Evolutionary conservation across 1,139 yeast genomes (phyloP), one percentile per base, ranked within the genome.

Genomic region (Blastobotrys ciferrii): DNA sequence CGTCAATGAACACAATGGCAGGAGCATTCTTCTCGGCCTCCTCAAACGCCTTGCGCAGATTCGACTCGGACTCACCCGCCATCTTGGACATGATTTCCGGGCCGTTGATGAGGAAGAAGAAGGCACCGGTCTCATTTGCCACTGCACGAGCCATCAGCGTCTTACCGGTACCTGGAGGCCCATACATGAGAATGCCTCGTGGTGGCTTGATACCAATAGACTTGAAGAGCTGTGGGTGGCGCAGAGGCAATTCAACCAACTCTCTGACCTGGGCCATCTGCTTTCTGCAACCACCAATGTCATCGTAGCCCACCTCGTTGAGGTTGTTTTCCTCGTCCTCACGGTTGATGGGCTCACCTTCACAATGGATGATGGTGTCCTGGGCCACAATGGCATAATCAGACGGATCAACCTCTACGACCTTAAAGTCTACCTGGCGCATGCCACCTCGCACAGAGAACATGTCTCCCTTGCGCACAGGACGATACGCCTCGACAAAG

Each of bases 21-120:
- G 98, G 98, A 14, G 98, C 92, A 69, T 94, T 89, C 76, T 92
- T 92, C 74, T 92, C 98, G 46, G 99, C 98, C 73, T 92, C 98
- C 72, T 92, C 99, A 63, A 92, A 92, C 3, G 98, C 98, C 74
- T 91, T 91, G 75, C 99, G 84, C 70, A 92, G 77, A 65, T 92
- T 92, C 39, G 96, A 87, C 74, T 92, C 99, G 18, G 97, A 88
- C 73, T 92, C 99, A 75, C 99, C 99, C 43, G 99, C 98, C 99
- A 92, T 92, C 74, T 92, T 92, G 50, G 98, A 89, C 98, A 92
- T 92, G 66, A 92, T 95, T 73, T 92, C 98, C n/a, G 99, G 99
- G 70, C 98, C 99, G 68, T 92, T 92, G 68, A 92, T 92, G 65
- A 92, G 79, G 70, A 92, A 92, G 81, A 92, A 92, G 70, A 92